Percentiles rank a stretch among this genome's conserved stretches.
These are phyloP conservation scores for Entonaema liquescens DNA, from an alignment of 495 filamentous ascomycete genomes.

Conservation along the genomic window DNA sequence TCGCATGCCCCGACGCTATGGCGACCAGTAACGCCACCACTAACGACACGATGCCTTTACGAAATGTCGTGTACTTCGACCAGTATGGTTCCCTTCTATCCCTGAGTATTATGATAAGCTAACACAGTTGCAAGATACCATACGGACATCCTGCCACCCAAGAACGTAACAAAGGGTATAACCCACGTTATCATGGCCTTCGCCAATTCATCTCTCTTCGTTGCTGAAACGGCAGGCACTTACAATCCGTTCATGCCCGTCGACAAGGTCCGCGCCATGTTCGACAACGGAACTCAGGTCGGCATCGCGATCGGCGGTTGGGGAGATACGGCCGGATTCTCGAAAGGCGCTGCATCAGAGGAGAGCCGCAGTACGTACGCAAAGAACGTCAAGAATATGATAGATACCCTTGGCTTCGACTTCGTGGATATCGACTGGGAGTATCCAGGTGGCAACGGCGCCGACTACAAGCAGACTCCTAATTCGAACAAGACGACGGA, in stretches of 20 bases:
- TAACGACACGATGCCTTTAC: background rate
- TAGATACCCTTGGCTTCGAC: slow-evolving; percentile 62
- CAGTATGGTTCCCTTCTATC: slow-evolving; percentile 15
- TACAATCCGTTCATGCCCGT: slow-evolving; percentile 61
- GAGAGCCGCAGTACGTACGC: slow-evolving; percentile 59
- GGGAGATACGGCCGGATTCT: slow-evolving; percentile 67
- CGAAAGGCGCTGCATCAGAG: slow-evolving; percentile 54
- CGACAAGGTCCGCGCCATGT: slow-evolving; percentile 57
- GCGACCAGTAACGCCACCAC: background rate
- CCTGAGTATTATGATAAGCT: background rate
- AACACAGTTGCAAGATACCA: slow-evolving; percentile 37
- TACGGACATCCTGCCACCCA: slow-evolving; percentile 33
- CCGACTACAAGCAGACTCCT: slow-evolving; percentile 60
- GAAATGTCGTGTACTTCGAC: slow-evolving; percentile 34
- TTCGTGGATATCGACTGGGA: slow-evolving; percentile 74
- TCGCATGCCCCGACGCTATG: slow-evolving; percentile 7
- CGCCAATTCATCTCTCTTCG: slow-evolving; percentile 62
- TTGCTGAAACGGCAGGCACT: slow-evolving; percentile 50
- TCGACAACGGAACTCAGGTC: slow-evolving; percentile 60
- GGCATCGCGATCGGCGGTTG: slow-evolving; percentile 70
- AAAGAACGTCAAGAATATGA: slow-evolving; percentile 62
- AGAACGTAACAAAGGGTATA: slow-evolving; percentile 46
- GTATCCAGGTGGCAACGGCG: slow-evolving; percentile 71
- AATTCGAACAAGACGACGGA: slow-evolving; percentile 63
- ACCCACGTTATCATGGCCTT: slow-evolving; percentile 68